Evolutionary conservation across 331 rosid genomes (phyloP).

Genomic region (Erythrophleum ivorense): DNA sequence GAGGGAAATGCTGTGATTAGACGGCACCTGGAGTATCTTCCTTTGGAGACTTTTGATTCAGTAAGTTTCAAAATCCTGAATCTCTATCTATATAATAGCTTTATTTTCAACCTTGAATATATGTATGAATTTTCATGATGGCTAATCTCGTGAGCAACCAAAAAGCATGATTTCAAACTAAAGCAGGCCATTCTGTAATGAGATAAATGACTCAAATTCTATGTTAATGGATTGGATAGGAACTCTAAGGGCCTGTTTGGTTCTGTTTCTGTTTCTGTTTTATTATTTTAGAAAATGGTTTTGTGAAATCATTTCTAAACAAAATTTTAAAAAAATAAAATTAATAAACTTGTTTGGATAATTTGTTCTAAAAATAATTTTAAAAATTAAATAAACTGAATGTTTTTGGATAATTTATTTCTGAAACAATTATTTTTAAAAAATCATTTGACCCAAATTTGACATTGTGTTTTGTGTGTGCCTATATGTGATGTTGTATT

Average conservation of each 20-base stretch:
- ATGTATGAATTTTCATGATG: conserved; percentile 24
- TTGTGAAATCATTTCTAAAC: neutral
- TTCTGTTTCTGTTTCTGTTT: too few species aligned
- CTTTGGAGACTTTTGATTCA: conserved; percentile 97
- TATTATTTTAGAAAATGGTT: neutral
- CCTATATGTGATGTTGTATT: too few species aligned
- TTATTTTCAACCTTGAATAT: conserved; percentile 1
- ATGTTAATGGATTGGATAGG: conserved; percentile 1
- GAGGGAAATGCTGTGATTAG: conserved; percentile 97
- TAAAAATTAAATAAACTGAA: too few species aligned
- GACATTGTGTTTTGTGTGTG: too few species aligned
- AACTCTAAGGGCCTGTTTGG: neutral
- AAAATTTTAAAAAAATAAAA: too few species aligned
- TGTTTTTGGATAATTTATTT: too few species aligned
- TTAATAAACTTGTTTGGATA: too few species aligned
- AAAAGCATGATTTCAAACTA: conserved; percentile 7
- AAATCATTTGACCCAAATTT: too few species aligned
- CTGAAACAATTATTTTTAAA: too few species aligned
- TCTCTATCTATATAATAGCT: conserved; percentile 28
- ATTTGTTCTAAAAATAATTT: too few species aligned
- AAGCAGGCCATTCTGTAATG: neutral
- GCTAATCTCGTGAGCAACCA: conserved; percentile 18
- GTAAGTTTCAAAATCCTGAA: conserved; percentile 54
- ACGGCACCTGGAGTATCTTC: conserved; percentile 92
- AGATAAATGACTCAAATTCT: neutral